A percentile compares a stretch with the other conserved stretches of the same genome.
Conservation (phyloP, 352 stramenopile species). For the Globisporangium rhizosaccharum region DNA sequence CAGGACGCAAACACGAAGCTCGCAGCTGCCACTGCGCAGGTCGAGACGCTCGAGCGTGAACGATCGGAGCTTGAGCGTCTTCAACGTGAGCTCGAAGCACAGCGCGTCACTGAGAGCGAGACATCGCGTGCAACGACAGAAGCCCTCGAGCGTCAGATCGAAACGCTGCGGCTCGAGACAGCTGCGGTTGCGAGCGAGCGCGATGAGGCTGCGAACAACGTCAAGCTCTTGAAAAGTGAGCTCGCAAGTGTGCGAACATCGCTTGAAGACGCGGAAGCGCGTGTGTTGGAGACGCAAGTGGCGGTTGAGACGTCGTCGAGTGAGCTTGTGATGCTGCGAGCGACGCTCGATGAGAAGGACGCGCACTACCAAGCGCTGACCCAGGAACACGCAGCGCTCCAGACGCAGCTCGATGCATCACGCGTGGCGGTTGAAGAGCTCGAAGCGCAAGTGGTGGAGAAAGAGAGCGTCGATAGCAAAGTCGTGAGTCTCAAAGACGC, state of each 20-base stretch:
- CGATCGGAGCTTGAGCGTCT: conserved; percentile 1
- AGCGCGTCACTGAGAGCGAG: conserved; percentile 8
- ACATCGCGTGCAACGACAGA: neutral
- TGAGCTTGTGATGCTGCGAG: conserved; percentile 1
- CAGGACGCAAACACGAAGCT: conserved; percentile 10
- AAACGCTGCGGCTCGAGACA: neutral
- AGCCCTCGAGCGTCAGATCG: conserved; percentile 4
- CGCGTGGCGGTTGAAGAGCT: conserved; percentile 1
- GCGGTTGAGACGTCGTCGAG: neutral
- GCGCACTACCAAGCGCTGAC: neutral
- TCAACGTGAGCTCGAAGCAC: conserved; percentile 3
- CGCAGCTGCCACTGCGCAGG: conserved; percentile 12
- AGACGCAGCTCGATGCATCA: neutral
- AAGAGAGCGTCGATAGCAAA: conserved; percentile 6
- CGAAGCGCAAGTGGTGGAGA: conserved; percentile 11
- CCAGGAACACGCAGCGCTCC: neutral
- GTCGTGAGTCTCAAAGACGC: conserved; percentile 2
- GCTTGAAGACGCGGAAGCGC: conserved; percentile 2
- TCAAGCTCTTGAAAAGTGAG: neutral
- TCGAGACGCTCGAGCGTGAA: conserved; percentile 14
- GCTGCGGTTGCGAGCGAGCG: neutral
- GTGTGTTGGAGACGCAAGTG: neutral
- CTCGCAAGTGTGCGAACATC: neutral
- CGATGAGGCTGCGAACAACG: neutral
- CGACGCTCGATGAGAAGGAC: conserved; percentile 4